These are phyloP conservation scores for Claviceps humidiphila DNA, from an alignment of 2,329 filamentous ascomycete species.

Conservation along the genomic window DNA sequence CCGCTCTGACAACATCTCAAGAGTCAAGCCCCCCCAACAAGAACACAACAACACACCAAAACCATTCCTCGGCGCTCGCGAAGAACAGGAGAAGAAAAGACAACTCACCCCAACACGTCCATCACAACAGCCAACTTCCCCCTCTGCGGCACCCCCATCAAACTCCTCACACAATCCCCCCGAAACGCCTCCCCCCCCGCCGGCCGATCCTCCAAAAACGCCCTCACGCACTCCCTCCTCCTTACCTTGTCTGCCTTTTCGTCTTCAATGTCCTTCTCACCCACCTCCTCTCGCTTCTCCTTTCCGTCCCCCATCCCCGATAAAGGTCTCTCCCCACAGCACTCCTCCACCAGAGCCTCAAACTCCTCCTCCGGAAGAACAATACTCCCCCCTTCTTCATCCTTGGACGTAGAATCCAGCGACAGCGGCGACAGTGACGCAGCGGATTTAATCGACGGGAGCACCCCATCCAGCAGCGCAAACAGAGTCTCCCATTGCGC, in stretches of 20 bases:
- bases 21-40: too few species aligned
- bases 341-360: conserved; percentile 27
- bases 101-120: conserved; percentile 30
- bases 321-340: conserved; percentile 19
- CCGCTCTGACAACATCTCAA: too few species aligned
- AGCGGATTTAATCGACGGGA: conserved; percentile 43
- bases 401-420: conserved; percentile 11
- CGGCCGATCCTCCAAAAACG: conserved; percentile 39
- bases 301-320: conserved; percentile 5
- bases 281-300: too few species aligned
- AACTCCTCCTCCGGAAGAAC: conserved; percentile 37
- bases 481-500: conserved; percentile 41
- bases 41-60: too few species aligned
- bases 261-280: too few species aligned
- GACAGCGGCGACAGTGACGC: neutral
- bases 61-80: too few species aligned
- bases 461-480: conserved; percentile 41
- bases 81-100: neutral
- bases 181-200: conserved; percentile 40
- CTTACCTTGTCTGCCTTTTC: too few species aligned
- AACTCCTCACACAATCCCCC: conserved; percentile 30
- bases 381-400: conserved; percentile 4
- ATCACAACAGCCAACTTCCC: conserved; percentile 27
- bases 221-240: conserved; percentile 28
- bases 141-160: conserved; percentile 24